phyloP scores from a whole-genome alignment of 768 basidiomycete genomes.

The Amanita molliuscula region DNA sequence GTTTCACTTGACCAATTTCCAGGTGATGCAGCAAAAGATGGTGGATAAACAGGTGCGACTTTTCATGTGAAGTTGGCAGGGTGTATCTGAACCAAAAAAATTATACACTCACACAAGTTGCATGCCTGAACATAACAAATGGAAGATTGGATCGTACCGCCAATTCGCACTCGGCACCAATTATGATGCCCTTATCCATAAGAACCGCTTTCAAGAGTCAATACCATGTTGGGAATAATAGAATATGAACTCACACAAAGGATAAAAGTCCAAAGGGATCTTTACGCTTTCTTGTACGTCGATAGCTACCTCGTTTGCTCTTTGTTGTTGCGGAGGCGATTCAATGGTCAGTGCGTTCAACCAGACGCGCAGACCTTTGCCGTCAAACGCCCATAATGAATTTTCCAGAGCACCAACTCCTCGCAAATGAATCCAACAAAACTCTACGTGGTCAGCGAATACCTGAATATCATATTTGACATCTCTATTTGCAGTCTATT shows the following conservation, averaged over 20 bases:
- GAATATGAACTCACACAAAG: slow-evolving; percentile 59
- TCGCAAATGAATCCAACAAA: slow-evolving; percentile 96
- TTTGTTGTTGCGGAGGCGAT: slow-evolving; percentile 29
- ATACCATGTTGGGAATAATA: neutral
- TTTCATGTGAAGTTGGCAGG: slow-evolving; percentile 2
- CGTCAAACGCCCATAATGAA: slow-evolving; percentile 96
- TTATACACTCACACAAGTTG: slow-evolving; percentile 55
- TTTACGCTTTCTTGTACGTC: slow-evolving; percentile 89
- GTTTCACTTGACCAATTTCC: slow-evolving; percentile 45
- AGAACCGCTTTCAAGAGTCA: slow-evolving; percentile 61
- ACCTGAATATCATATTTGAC: slow-evolving; percentile 97
- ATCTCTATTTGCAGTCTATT: slow-evolving; percentile 72
- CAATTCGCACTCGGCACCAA: slow-evolving; percentile 88
- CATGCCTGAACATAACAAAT: slow-evolving; percentile 86
- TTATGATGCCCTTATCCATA: slow-evolving; percentile 99
- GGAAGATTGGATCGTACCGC: slow-evolving; percentile 66
- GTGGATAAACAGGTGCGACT: slow-evolving; percentile 93
- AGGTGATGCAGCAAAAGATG: slow-evolving; percentile 84
- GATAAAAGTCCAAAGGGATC: slow-evolving; percentile 90
- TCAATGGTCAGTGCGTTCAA: slow-evolving; percentile 92
- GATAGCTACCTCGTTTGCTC: slow-evolving; percentile 18
- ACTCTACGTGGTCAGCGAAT: slow-evolving; percentile 92
- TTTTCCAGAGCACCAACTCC: slow-evolving; percentile 93
- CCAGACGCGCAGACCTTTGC: slow-evolving; percentile 85
- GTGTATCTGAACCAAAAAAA: neutral